Base-by-base conservation (phyloP, 805 yeast genomes). In the Maudiozyma turicensis region DNA sequence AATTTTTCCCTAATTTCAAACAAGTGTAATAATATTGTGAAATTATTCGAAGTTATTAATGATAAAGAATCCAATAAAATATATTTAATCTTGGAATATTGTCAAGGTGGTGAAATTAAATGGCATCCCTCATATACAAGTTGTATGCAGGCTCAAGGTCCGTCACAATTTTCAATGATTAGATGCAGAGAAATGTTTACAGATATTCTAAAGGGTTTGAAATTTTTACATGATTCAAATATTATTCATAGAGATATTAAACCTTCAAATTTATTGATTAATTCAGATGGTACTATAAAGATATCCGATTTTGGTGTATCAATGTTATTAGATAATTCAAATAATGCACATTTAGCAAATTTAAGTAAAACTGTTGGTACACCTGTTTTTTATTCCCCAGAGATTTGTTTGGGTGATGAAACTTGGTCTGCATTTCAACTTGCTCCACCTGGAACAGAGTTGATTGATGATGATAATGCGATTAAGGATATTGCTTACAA, bases 221-320 rank as follows among this genome's bases (percentile, higher is more conserved):
- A 91, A 66, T 93, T 90, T 64, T 68, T 91, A 55, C 98, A 93
- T 68, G 72, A 79, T 56, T 95, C 86, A 63, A 95, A 95, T 2
- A 86, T 90, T 43, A 85, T 91, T 14, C 99, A 91, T 68, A 77
- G 99, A 54, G 99, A 91, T 66, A 90, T 91, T 50, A 91, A 91
- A 64, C 98, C 99, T 1, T 95, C 98, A 2, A 91, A 91, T 62
- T 66, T 91, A 50, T 73, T 91, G 49, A 80, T 89, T 2, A 74
- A 85, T 31, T 68, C 75, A 13, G 82, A 85, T 55, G 80, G 82
- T 48, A 72, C 75, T 7, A 96, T 90, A 29, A 93, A 93, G 67
- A 93, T 91, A 40, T 82, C 95, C n/a, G 99, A 91, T 69, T 93
- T 91, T 68, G 98, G 99, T 28, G 95, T 93, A 11, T 87, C 96